Evolutionary conservation across 2,329 filamentous ascomycete genomes (phyloP).

Genomic region (Emergomyces africanus): DNA sequence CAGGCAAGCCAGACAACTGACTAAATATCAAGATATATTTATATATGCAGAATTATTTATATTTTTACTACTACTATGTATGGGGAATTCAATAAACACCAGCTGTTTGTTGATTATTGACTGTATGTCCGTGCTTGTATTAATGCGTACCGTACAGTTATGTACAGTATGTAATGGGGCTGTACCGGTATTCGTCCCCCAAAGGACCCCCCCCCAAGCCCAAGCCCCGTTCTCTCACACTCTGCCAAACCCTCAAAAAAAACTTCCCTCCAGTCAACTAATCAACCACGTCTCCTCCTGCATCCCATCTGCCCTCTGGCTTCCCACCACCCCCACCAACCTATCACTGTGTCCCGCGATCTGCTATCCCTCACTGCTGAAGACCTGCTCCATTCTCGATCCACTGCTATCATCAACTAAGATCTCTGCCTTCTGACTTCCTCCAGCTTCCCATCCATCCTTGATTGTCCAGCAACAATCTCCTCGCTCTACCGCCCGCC

Average conservation of each 20-base stretch:
- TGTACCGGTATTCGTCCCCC: neutral
- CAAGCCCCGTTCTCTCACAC: neutral
- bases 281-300: neutral
- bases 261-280: neutral
- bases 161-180: neutral
- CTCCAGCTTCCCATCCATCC: no score
- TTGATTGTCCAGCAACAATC: slow-evolving; percentile 1
- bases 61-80: no score
- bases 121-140: neutral
- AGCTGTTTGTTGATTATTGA: no score
- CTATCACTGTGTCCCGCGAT: neutral
- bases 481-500: slow-evolving; percentile 3
- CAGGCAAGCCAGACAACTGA: neutral
- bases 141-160: neutral
- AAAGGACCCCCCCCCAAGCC: neutral
- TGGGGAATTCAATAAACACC: no score
- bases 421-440: neutral
- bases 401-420: neutral
- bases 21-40: neutral
- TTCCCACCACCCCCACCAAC: neutral
- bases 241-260: neutral
- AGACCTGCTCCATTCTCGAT: neutral
- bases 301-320: neutral
- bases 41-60: no score
- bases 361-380: neutral